Evolutionary conservation across 768 basidiomycete species (phyloP), one percentile per base, ranked within the genome.

Genomic region (Tephrocybe rancida): DNA sequence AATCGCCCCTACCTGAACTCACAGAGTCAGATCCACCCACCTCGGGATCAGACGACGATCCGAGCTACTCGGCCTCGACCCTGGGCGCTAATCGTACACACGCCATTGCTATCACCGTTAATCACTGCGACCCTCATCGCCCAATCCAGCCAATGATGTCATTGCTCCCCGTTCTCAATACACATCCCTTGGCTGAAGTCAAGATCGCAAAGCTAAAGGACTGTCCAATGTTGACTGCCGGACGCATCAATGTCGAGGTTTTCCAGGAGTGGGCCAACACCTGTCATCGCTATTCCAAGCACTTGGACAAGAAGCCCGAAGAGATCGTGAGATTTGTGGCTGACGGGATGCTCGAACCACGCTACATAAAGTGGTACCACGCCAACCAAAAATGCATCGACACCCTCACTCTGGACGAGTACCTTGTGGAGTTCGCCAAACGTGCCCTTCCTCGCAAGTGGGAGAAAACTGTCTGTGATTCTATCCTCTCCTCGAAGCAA

Each of bases 231-330:
- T 53, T 61, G 24, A 59, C 62, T 19, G 59, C 56, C 2, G 59
- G 62, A 2, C 32, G 38, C 9, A 46, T 63, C 43, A 44, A 19
- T 16, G 57, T 57, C 26, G 27, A 48, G 5, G 25, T 57, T 18
- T 38, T 61, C 13, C 56, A 62, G 19, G 10, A 52, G 14, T 62
- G 61, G 61, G n/a, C n/a, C n/a, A n/a, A n/a, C n/a, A n/a, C n/a
- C n/a, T n/a, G n/a, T n/a, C n/a, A n/a, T n/a, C n/a, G n/a, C n/a
- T n/a, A n/a, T n/a, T n/a, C n/a, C n/a, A n/a, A n/a, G n/a, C n/a
- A n/a, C n/a, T n/a, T n/a, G n/a, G n/a, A n/a, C n/a, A n/a, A n/a
- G n/a, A n/a, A n/a, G n/a, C n/a, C n/a, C n/a, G n/a, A 24, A 1
- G 43, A 60, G 44, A 51, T 59, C 21, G 58, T 61, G 9, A 38